Base-by-base conservation (phyloP, 495 filamentous ascomycete species). In the Rhypophila decipiens region DNA sequence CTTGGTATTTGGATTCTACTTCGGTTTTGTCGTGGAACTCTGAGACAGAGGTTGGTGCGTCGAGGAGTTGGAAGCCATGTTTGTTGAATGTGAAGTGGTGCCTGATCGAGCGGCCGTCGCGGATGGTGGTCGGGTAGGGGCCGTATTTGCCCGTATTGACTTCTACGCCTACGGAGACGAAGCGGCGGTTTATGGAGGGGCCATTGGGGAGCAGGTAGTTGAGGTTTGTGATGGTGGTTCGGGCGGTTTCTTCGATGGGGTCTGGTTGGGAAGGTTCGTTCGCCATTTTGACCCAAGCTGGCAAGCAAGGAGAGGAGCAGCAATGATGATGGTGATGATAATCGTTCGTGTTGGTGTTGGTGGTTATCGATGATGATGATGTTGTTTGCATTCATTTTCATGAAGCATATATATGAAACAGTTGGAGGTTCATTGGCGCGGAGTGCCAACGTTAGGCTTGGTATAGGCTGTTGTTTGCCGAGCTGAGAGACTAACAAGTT, bases 201-300 rank as follows among this genome's bases (percentile, higher is more conserved):
- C 50, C 50, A 15, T 38, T 15, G 33, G 45, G 50, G 18, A 53
- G 50, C 13, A 53, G 40, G 36, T 53, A 53, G 45, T 53, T 53
- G 15, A 53, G 45, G 44, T 44, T 48, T 24, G 45, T 35, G n/a
- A 23, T 29, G 19, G 36, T 49, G 33, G 39, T 48, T 33, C 45
- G 50, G 41, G 31, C 50, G 2, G 44, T 53, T 20, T 48, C 50
- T 43, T 52, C 50, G 15, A 52, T 52, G 38, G 10, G 0, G 39
- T 49, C 29, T 37, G 4, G 27, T 33, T 36, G 10, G 47, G 31
- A 11, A 38, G 7, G 35, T 5, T 17, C 13, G 27, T 13, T 31
- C 13, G 27, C 27, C 27, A 31, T 31, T 13, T 31, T 31, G 7
- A 31, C 7, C n/a, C n/a, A n/a, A n/a, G n/a, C n/a, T n/a, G n/a